Percentiles rank a stretch among this genome's conserved stretches.
Evolutionary conservation across 2,329 filamentous ascomycete genomes (phyloP).

Genomic region (Fusarium nanum): DNA sequence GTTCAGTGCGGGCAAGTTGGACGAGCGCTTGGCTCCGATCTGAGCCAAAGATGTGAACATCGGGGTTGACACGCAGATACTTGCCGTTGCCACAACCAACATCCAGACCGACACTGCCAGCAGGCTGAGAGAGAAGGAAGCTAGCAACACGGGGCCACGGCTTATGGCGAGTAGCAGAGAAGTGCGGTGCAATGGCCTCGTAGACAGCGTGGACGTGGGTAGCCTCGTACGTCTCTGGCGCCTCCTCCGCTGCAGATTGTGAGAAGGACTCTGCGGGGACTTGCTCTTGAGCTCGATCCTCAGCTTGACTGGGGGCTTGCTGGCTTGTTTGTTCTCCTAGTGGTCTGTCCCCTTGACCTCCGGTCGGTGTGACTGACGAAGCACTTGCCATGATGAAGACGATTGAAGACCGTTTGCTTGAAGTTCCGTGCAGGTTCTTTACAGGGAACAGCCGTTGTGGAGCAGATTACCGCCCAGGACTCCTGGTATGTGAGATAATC

Average conservation of each 20-base stretch:
- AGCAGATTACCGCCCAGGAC: slow-evolving; percentile 5
- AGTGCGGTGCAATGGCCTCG: slow-evolving; percentile 85
- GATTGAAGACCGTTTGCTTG: not conserved
- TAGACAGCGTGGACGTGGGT: slow-evolving; percentile 93
- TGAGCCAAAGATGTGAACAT: slow-evolving; percentile 83
- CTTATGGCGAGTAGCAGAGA: slow-evolving; percentile 81
- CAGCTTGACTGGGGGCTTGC: not conserved
- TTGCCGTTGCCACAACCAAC: slow-evolving; percentile 98
- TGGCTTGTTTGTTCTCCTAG: slow-evolving; percentile 7
- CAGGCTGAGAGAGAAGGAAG: slow-evolving; percentile 74
- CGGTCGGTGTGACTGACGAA: slow-evolving; percentile 43
- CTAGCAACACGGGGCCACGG: slow-evolving; percentile 92
- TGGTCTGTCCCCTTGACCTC: slow-evolving; percentile 33
- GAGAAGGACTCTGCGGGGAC: slow-evolving; percentile 19
- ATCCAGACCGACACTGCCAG: slow-evolving; percentile 86
- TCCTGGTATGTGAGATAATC: not conserved
- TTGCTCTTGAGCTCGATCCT: slow-evolving; percentile 16
- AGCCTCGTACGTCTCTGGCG: slow-evolving; percentile 77
- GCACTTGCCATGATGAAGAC: slow-evolving; percentile 40
- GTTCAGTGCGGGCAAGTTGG: slow-evolving; percentile 57
- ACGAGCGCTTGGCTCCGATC: slow-evolving; percentile 77
- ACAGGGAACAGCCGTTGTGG: slow-evolving; percentile 15
- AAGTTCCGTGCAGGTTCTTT: slow-evolving; percentile 13
- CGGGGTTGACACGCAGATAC: slow-evolving; percentile 83
- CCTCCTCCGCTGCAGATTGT: slow-evolving; percentile 42